Evolutionary conservation across 768 basidiomycete genomes (phyloP), one percentile per base, ranked within the genome.

Genomic region (Gymnopilus junonius): DNA sequence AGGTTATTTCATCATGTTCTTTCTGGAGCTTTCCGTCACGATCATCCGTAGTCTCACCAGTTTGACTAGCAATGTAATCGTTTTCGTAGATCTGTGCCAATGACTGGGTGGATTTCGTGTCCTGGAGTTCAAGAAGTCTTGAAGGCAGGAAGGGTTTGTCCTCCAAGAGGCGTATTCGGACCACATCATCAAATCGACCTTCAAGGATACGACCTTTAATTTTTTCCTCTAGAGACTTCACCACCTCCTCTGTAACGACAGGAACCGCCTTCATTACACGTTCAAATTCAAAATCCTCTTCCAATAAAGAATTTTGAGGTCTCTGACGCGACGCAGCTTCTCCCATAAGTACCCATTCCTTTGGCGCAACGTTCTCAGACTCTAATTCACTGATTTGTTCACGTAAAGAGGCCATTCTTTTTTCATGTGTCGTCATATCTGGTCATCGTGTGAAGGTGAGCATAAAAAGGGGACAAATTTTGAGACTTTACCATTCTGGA

Each of bases 31-130:
- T 95, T 20, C 91, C 94, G 67, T 99, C 96, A 7, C 94, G 83
- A 68, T 96, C 93, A 67, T 95, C 92, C 1, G 77, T 78, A 14
- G 77, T 73, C 2, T 79, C 74, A 5, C 85, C 87, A 0, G 81
- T 77, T 65, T 88, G 86, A 35, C 85, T 85, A 6, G 89, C 87
- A 39, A 89, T 82, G 74, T 91, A 99, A 61, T 96, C 96, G 48
- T 92, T 89, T 73, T 97, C 97, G 76, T 99, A 99, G 40, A 99
- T 93, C 77, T 99, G 92, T 14, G 95, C 96, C 48, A 99, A 85
- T 0, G 93, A 95, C 73, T 94, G 91, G 4, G 86, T 81, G 8
- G 93, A 95, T 73, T 96, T 93, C 3, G 87, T 89, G 70, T 97
- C 95, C 73, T 94, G 88, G 8, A 98, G 79, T 72, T 98, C 96